These are phyloP conservation scores for Acarospora socialis DNA, from an alignment of 2,329 filamentous ascomycete genomes.

Conservation along the genomic window DNA sequence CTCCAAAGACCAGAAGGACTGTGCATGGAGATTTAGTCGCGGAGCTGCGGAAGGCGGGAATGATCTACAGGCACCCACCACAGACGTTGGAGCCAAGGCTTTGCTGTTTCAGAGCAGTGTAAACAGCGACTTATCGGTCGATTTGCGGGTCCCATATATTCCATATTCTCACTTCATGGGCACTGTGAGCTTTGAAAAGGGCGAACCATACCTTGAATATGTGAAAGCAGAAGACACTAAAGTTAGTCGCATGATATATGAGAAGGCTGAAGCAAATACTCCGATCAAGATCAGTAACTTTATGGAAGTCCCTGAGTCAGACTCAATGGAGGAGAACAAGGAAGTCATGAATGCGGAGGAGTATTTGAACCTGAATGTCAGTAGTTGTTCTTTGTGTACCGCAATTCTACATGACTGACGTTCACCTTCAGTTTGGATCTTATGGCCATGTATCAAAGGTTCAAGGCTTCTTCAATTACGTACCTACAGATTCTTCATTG, in stretches of 20 bases:
- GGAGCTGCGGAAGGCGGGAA: no score
- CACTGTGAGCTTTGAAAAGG: background rate
- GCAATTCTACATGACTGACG: background rate
- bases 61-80: no score
- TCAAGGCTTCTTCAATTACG: no score
- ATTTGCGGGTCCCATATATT: background rate
- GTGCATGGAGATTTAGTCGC: no score
- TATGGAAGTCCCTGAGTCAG: background rate
- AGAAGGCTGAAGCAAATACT: background rate
- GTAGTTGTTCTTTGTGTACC: background rate
- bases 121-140: background rate
- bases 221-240: background rate
- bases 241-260: background rate
- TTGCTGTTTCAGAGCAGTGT: no score
- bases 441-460: no score
- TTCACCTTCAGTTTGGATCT: background rate
- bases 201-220: background rate
- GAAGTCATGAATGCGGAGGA: background rate
- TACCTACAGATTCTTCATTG: constrained; percentile 1
- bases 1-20: no score
- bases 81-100: no score
- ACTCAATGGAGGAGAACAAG: background rate
- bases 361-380: background rate
- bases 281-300: background rate
- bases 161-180: background rate